A percentile compares a stretch with the other conserved stretches of the same genome.
phyloP scores from a whole-genome alignment of 768 basidiomycete genomes.

The Phlebiopsis flavidoalba region DNA sequence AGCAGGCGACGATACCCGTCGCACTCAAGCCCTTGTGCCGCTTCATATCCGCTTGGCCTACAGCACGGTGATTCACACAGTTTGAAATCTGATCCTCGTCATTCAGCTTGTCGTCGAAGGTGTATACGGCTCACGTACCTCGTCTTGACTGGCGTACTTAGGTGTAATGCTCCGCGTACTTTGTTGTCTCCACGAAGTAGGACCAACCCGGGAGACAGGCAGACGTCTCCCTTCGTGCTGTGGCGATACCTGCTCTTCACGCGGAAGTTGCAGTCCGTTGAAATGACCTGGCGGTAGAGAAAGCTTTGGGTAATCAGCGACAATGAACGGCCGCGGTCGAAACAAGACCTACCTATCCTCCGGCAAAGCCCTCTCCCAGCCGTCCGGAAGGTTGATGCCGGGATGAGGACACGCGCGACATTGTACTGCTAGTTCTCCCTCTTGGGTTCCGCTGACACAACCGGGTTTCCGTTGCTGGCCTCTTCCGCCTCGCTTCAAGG shows the following conservation, averaged over 20 bases:
- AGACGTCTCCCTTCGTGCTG: too few species aligned
- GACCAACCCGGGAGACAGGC: too few species aligned
- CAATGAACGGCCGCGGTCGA: too few species aligned
- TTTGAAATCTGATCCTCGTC: background rate
- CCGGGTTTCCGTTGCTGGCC: constrained; percentile 19
- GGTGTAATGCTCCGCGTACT: background rate
- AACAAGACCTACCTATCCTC: too few species aligned
- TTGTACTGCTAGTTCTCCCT: constrained; percentile 15
- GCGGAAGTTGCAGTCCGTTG: too few species aligned
- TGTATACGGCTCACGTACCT: too few species aligned
- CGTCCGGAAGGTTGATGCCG: constrained; percentile 16
- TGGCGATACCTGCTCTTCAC: too few species aligned
- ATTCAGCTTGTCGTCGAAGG: too few species aligned
- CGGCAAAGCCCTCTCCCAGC: constrained; percentile 15
- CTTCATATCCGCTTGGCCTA: background rate
- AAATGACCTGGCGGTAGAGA: too few species aligned
- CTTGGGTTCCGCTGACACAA: constrained; percentile 2
- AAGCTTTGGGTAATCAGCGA: too few species aligned
- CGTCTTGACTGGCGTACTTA: background rate
- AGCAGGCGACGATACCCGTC: background rate
- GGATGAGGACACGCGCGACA: constrained; percentile 24
- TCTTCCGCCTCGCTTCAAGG: constrained; percentile 17
- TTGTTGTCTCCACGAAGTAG: too few species aligned
- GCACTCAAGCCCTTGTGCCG: background rate
- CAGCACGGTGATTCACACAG: background rate